Evolutionary conservation across 345 rosid species (phyloP).

Genomic region (Hibiscus syriacus): DNA sequence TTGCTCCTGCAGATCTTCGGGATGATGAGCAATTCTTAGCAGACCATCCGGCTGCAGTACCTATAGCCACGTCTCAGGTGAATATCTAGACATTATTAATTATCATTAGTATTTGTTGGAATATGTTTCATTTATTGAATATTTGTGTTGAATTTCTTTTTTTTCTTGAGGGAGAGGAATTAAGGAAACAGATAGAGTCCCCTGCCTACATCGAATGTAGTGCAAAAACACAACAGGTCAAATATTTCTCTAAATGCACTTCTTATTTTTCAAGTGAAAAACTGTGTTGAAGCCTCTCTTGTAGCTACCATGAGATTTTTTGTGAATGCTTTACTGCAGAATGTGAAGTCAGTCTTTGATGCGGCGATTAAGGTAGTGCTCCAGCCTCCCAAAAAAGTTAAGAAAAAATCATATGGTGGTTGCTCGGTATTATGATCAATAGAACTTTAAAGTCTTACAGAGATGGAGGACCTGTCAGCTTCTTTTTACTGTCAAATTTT

Average conservation of each 20-base stretch:
- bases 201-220: slow-evolving; percentile 90
- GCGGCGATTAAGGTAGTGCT: slow-evolving; percentile 16
- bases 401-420: slow-evolving; percentile 8
- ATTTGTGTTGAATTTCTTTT: background rate
- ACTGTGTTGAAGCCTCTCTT: background rate
- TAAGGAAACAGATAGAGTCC: slow-evolving; percentile 75
- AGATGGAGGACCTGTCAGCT: background rate
- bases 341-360: slow-evolving; percentile 17
- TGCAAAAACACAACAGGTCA: slow-evolving; percentile 87
- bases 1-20: too few species aligned
- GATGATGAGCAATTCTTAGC: too few species aligned
- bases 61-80: slow-evolving; percentile 61
- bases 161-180: slow-evolving; percentile 74
- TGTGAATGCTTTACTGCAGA: slow-evolving; percentile 6
- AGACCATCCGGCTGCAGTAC: too few species aligned
- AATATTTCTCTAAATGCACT: background rate
- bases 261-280: background rate
- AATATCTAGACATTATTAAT: background rate
- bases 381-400: slow-evolving; percentile 12
- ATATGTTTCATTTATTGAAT: background rate
- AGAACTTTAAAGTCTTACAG: background rate
- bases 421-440: slow-evolving; percentile 11
- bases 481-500: background rate
- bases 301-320: background rate
- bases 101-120: background rate